These are phyloP conservation scores for Breynia disticha DNA, from an alignment of 441 rosid species.

Conservation along the genomic window DNA sequence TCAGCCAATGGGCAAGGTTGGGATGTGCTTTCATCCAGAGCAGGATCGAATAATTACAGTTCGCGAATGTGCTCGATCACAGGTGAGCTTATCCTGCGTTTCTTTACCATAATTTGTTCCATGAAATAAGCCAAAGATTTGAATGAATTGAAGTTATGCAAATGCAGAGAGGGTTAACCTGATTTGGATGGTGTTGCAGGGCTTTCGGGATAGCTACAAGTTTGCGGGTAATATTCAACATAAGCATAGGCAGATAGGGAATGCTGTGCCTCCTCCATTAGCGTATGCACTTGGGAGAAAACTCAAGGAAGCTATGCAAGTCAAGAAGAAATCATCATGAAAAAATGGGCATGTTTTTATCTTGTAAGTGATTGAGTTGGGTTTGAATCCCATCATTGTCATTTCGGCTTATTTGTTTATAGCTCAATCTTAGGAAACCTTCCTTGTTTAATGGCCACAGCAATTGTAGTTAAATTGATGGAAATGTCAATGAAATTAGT, in stretches of 20 bases:
- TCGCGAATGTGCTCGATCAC: slow-evolving; percentile 88
- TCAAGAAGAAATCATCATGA: neutral
- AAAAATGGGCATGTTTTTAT: too few species aligned
- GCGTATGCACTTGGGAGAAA: slow-evolving; percentile 29
- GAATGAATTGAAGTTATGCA: neutral
- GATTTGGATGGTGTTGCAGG: slow-evolving; percentile 19
- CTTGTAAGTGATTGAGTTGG: neutral
- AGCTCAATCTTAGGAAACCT: too few species aligned
- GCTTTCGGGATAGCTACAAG: slow-evolving; percentile 38
- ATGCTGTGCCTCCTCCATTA: slow-evolving; percentile 56
- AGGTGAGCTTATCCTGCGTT: slow-evolving; percentile 31
- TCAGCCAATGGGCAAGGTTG: slow-evolving; percentile 90
- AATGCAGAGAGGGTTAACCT: neutral
- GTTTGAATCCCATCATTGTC: neutral
- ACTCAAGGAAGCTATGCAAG: neutral
- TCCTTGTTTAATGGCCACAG: too few species aligned
- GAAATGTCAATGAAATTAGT: too few species aligned
- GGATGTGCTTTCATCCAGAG: slow-evolving; percentile 89
- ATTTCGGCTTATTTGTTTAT: too few species aligned
- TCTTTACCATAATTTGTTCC: neutral
- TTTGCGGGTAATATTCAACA: slow-evolving; percentile 39
- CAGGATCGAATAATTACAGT: slow-evolving; percentile 81
- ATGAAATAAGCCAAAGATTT: neutral
- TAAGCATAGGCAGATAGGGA: slow-evolving; percentile 52
- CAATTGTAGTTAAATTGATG: too few species aligned